Conservation (phyloP, 495 filamentous ascomycete genomes). For the Aspergillus avenaceus region DNA sequence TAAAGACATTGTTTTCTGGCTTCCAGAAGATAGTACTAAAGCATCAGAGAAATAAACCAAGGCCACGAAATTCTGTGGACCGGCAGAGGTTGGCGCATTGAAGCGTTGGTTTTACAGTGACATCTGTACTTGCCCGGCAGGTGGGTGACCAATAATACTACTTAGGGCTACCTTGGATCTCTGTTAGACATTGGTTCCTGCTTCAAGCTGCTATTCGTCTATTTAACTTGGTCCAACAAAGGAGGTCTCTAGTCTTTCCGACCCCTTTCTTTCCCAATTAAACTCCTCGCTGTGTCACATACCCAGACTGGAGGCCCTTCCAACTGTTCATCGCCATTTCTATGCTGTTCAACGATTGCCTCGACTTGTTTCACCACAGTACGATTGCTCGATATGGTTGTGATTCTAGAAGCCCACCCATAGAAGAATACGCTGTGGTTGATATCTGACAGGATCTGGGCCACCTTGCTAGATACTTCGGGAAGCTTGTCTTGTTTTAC, state of each 20-base stretch:
- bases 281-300: slow-evolving; percentile 58
- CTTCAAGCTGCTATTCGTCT: background rate
- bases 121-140: background rate
- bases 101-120: background rate
- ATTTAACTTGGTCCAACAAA: background rate
- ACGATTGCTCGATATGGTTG: slow-evolving; percentile 65
- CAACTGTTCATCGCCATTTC: slow-evolving; percentile 33
- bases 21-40: slow-evolving; percentile 52
- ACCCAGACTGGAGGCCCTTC: slow-evolving; percentile 58
- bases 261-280: slow-evolving; percentile 60
- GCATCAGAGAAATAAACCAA: slow-evolving; percentile 27
- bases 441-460: slow-evolving; percentile 50
- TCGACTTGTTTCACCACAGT: slow-evolving; percentile 62
- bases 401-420: slow-evolving; percentile 57
- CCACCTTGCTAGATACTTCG: slow-evolving; percentile 34
- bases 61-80: background rate
- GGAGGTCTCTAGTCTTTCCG: slow-evolving; percentile 26
- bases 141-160: background rate
- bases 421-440: slow-evolving; percentile 66
- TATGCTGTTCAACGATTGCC: slow-evolving; percentile 39
- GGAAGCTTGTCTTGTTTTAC: slow-evolving; percentile 30
- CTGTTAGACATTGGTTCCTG: background rate
- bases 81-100: background rate
- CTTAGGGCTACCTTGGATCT: background rate
- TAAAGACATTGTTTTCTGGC: slow-evolving; percentile 84